phyloP scores from a whole-genome alignment of 192 early-diverging fungal genomes.

The Coemansia sp. region DNA sequence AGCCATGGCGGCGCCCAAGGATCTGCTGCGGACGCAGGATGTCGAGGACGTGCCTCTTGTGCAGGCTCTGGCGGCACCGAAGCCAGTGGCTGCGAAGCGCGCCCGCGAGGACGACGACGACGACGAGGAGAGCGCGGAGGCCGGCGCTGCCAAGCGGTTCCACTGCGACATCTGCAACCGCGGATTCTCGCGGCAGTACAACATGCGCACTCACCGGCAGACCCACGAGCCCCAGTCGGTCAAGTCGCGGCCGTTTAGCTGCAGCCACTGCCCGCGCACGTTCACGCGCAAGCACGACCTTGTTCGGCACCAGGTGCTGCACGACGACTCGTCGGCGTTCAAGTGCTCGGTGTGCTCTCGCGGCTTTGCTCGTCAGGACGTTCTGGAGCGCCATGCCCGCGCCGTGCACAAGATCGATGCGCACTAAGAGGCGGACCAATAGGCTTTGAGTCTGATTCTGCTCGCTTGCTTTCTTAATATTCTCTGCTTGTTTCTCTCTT shows the following conservation, averaged over 20 bases:
- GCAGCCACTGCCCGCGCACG: slow-evolving; percentile 58
- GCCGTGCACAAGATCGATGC: slow-evolving; percentile 30
- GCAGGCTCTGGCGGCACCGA: neutral
- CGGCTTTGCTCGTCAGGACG: slow-evolving; percentile 57
- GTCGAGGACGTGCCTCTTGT: slow-evolving; percentile 4
- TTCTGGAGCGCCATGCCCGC: slow-evolving; percentile 50
- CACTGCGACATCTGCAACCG: slow-evolving; percentile 63
- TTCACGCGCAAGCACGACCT: slow-evolving; percentile 84
- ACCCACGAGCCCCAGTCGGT: slow-evolving; percentile 63
- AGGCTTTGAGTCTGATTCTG: neutral
- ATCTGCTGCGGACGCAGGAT: slow-evolving; percentile 20
- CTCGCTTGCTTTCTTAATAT: slow-evolving; percentile 8
- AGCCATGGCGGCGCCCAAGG: slow-evolving; percentile 11
- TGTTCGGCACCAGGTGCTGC: slow-evolving; percentile 63
- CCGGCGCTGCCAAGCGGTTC: slow-evolving; percentile 17
- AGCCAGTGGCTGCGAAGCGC: neutral
- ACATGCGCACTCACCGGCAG: slow-evolving; percentile 75
- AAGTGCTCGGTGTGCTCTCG: slow-evolving; percentile 56
- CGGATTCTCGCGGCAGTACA: slow-evolving; percentile 78
- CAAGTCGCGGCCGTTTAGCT: slow-evolving; percentile 56
- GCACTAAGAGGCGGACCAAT: neutral
- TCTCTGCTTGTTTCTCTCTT: neutral
- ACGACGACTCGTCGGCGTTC: slow-evolving; percentile 53
- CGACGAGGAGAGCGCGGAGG: slow-evolving; percentile 4
- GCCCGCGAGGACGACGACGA: slow-evolving; percentile 4